Base-by-base conservation (phyloP, 768 basidiomycete genomes). In the Exsudoporus frostii region DNA sequence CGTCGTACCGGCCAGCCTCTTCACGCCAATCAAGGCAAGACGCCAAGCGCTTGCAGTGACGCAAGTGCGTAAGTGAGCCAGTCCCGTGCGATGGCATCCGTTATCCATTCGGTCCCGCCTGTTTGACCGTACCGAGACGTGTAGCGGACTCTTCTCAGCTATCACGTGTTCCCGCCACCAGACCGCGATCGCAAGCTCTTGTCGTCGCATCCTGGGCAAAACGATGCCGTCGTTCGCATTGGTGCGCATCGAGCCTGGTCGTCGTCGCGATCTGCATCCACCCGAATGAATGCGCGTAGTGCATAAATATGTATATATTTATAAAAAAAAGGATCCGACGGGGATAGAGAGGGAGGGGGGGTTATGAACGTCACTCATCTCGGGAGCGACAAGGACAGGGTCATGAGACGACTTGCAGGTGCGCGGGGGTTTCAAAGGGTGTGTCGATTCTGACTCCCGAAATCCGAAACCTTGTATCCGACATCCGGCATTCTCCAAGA, bases 351-450 rank as follows among this genome's bases (percentile, higher is more conserved):
- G 53, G 51, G 9, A 14, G 33, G 45, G 29, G 30, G 49, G 42
- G 39, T 54, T 45, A 55, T 42, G 45, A 46, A 52, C 39, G 53
- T 49, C 58, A 40, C 9, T n/a, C 22, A 62, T 65, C 55, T 69
- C 65, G 63, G 61, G 61, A 69, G 59, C 59, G 56, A 64, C 65
- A 25, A 53, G 51, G 44, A 24, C n/a, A 39, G 57, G 48, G 51
- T 59, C 39, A 7, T n/a, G n/a, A 42, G 25, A 25, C 32, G 9
- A 44, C 45, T 29, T 27, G 41, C 20, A 42, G n/a, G 27, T 25
- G 43, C 49, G 46, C 24, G 41, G 50, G 40, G n/a, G 48, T 20
- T 33, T 19, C n/a, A n/a, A n/a, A n/a, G n/a, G n/a, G 34, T 20
- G 49, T 58, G 53, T 40, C 7, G 33, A 15, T 9, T 39, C 27